Conservation (phyloP, 176 grass and related monocot genomes). For the Echinochloa phyllopogon region DNA sequence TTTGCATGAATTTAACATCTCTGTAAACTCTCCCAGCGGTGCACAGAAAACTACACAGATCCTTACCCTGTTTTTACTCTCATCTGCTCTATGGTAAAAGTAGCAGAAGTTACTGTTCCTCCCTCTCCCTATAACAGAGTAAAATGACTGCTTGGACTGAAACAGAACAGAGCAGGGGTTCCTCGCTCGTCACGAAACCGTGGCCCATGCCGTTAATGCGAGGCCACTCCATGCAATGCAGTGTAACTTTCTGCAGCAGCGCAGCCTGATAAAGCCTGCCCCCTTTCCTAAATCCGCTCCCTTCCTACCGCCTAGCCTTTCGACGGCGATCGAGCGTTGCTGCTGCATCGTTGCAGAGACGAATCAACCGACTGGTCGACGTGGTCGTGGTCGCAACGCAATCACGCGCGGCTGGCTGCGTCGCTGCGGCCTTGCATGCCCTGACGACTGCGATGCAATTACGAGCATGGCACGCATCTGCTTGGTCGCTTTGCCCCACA, state of each 20-base stretch:
- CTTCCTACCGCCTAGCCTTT: constrained; percentile 23
- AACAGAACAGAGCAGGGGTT: background rate
- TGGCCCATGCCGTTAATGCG: constrained; percentile 9
- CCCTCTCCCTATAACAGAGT: background rate
- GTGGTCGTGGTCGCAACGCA: background rate
- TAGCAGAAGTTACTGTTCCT: background rate
- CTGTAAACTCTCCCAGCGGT: background rate
- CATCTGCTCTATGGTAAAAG: background rate
- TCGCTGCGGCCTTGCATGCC: background rate
- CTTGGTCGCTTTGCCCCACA: constrained; percentile 21
- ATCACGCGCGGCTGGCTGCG: background rate
- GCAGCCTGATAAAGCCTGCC: constrained; percentile 28
- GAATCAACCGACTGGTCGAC: background rate
- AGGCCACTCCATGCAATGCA: background rate
- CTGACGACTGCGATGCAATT: constrained; percentile 13
- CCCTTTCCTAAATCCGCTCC: constrained; percentile 30
- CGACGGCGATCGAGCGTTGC: no score
- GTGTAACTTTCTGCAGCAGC: background rate
- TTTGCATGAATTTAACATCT: background rate
- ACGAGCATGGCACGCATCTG: background rate
- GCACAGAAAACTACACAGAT: background rate
- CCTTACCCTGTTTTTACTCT: background rate
- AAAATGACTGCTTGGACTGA: background rate
- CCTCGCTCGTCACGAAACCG: background rate
- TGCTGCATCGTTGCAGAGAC: no score